These are phyloP conservation scores for Phytophthora cactorum DNA, from an alignment of 352 stramenopile species.

Conservation along the genomic window DNA sequence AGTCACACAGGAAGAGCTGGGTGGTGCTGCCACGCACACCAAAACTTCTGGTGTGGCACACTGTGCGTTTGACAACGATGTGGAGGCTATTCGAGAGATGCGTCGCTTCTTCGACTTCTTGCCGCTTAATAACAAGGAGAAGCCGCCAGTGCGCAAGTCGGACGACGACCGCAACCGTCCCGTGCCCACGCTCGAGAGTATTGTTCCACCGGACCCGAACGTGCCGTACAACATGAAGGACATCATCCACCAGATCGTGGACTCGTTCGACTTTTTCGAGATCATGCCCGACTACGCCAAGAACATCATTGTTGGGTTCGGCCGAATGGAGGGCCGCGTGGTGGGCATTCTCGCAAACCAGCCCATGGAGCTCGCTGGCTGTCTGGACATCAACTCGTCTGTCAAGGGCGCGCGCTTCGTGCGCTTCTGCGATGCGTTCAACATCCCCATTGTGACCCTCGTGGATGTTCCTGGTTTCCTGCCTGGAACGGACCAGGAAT, in stretches of 20 bases:
- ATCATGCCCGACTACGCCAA: conserved; percentile 97
- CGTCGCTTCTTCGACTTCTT: conserved; percentile 96
- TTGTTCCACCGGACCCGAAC: conserved; percentile 98
- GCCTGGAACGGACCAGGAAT: conserved; percentile 94
- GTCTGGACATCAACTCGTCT: conserved; percentile 97
- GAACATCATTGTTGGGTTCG: conserved; percentile 98
- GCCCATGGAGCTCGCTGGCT: conserved; percentile 96
- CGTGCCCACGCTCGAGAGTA: conserved; percentile 90
- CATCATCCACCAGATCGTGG: conserved; percentile 95
- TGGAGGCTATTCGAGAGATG: conserved; percentile 94
- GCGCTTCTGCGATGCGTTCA: conserved; percentile 98
- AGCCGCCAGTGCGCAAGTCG: conserved; percentile 76
- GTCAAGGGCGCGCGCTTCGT: conserved; percentile 98
- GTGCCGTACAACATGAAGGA: conserved; percentile 98
- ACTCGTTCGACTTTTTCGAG: conserved; percentile 97
- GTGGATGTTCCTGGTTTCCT: conserved; percentile 99
- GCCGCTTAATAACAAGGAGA: conserved; percentile 93
- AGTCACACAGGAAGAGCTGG: conserved; percentile 95
- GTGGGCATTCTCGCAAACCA: conserved; percentile 99
- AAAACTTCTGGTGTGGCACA: conserved; percentile 96
- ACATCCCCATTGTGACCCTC: conserved; percentile 98
- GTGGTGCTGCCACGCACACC: conserved; percentile 95
- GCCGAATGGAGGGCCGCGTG: conserved; percentile 95
- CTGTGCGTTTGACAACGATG: conserved; percentile 96
- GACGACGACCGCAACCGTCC: conserved; percentile 89